Percentiles rank a stretch among this genome's conserved stretches.
Conservation (phyloP, 306 rosid genomes). For the Lablab purpureus region DNA sequence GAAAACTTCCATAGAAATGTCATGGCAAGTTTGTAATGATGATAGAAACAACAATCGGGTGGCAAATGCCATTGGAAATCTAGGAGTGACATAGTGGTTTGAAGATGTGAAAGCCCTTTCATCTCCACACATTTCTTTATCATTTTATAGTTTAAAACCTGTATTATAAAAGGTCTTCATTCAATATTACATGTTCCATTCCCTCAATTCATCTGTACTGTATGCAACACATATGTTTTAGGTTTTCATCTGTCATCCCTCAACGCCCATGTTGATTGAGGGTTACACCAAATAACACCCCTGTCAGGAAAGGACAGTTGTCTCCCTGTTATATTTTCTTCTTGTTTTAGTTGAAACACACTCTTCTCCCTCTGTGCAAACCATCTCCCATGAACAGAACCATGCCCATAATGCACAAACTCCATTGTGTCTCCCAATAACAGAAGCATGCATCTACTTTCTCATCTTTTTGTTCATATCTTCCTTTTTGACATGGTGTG, state of each 20-base stretch:
- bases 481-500: not conserved
- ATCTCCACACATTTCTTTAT: not conserved
- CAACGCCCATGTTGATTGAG: not conserved
- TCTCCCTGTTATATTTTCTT: too few species aligned
- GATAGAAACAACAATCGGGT: not conserved
- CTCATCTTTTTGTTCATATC: not conserved
- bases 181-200: too few species aligned
- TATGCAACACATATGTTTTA: too few species aligned
- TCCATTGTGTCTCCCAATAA: not conserved
- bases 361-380: not conserved
- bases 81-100: too few species aligned
- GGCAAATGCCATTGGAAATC: not conserved
- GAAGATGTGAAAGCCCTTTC: not conserved
- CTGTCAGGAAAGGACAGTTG: not conserved
- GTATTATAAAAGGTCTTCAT: too few species aligned
- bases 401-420: not conserved
- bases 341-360: too few species aligned
- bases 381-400: not conserved
- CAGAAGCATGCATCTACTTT: not conserved
- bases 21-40: not conserved
- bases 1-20: not conserved
- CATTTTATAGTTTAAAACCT: too few species aligned
- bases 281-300: not conserved
- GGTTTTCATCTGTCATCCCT: not conserved
- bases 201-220: too few species aligned